Conservation (phyloP, 2,329 filamentous ascomycete species). For the Fusarium neocosmosporiellum region DNA sequence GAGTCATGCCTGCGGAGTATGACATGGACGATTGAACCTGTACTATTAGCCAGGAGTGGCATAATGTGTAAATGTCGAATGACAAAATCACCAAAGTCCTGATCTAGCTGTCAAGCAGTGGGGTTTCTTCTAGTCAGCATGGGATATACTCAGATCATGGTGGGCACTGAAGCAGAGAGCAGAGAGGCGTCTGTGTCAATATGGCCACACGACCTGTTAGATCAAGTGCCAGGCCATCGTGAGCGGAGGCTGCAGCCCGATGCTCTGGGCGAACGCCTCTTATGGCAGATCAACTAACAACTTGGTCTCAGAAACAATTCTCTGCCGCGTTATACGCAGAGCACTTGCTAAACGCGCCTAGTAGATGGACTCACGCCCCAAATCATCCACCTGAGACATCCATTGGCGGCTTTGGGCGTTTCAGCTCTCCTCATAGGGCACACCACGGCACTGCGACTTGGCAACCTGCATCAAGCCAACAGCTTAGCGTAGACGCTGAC, state of each 20-base stretch:
- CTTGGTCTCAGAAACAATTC: neutral
- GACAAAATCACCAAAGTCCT: constrained; percentile 4
- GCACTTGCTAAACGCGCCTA: neutral
- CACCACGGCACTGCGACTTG: neutral
- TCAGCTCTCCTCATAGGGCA: neutral
- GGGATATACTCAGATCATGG: neutral
- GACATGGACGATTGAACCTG: neutral
- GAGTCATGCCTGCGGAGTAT: neutral
- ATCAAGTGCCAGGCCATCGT: neutral
- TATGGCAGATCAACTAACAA: neutral
- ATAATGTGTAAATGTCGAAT: constrained; percentile 33
- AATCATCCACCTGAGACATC: neutral
- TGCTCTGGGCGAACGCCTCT: neutral
- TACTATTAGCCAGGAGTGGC: constrained; percentile 17
- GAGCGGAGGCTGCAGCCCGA: neutral
- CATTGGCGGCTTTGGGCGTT: neutral
- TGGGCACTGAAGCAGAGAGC: neutral
- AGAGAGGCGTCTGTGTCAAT: neutral
- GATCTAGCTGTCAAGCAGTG: neutral
- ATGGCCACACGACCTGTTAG: neutral
- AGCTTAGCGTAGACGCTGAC: neutral
- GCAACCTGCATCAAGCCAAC: neutral
- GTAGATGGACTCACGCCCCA: neutral
- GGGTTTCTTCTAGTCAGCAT: neutral
- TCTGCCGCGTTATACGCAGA: neutral